Percentiles rank a stretch among this genome's conserved stretches.
Conservation (phyloP, 441 rosid genomes). For the Brassica balearica region DNA sequence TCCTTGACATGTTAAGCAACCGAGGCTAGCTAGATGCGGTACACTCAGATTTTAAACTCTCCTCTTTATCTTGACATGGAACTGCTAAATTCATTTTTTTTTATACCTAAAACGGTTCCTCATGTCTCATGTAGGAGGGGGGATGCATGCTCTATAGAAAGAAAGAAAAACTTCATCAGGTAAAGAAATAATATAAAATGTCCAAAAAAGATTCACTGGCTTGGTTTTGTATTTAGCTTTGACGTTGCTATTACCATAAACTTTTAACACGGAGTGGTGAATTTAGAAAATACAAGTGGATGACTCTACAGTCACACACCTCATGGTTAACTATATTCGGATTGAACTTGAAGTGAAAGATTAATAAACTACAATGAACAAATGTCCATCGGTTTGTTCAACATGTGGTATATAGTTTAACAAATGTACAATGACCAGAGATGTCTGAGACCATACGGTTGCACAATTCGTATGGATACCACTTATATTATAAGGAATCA, state of each 20-base stretch:
- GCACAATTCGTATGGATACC: not conserved
- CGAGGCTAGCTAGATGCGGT: not conserved
- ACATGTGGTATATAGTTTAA: not conserved
- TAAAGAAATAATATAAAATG: no score
- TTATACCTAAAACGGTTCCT: no score
- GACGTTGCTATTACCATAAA: not conserved
- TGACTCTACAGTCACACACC: not conserved
- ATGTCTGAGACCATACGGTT: not conserved
- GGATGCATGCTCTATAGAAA: no score
- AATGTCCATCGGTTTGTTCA: not conserved
- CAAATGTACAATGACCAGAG: not conserved
- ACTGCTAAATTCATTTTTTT: no score
- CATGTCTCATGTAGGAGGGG: no score
- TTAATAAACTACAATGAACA: not conserved
- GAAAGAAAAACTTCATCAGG: no score
- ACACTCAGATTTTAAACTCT: no score
- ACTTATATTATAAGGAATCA: not conserved
- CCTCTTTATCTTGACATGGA: no score
- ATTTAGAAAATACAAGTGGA: not conserved
- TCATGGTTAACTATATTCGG: not conserved
- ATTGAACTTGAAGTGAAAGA: not conserved
- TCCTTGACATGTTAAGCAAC: slow-evolving; percentile 72
- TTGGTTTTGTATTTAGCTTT: not conserved
- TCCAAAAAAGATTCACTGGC: no score
- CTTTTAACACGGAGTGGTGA: not conserved